Conservation (phyloP, 2,329 filamentous ascomycete genomes). For the Sclerotinia spermophila region DNA sequence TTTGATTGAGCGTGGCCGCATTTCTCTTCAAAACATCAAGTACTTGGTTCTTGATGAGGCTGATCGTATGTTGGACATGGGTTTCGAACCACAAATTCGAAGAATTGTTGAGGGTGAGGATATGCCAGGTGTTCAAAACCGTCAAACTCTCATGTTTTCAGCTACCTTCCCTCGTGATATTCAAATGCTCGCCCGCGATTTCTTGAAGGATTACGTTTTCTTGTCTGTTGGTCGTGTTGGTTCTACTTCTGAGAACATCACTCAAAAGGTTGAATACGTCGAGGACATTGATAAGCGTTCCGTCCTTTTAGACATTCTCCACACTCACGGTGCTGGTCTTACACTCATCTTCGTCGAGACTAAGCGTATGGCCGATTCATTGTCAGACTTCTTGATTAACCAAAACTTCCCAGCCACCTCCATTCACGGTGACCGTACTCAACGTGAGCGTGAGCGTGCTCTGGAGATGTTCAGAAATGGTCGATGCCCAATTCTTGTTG, state of each 20-base stretch:
- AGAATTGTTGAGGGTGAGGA: conserved; percentile 98
- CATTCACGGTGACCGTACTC: conserved; percentile 96
- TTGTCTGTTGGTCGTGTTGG: conserved; percentile 97
- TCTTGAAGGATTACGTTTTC: conserved; percentile 99
- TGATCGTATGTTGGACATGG: conserved; percentile 99
- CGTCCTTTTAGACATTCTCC: conserved; percentile 92
- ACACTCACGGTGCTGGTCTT: conserved; percentile 84
- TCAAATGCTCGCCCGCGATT: conserved; percentile 97
- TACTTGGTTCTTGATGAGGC: conserved; percentile 98
- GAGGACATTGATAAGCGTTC: conserved; percentile 98
- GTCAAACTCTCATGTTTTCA: conserved; percentile 99
- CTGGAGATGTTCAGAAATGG: conserved; percentile 96
- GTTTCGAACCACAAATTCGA: conserved; percentile 99
- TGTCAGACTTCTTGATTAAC: conserved; percentile 98
- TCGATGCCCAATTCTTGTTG: conserved; percentile 93
- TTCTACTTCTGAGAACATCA: conserved; percentile 99
- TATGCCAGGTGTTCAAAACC: conserved; percentile 78
- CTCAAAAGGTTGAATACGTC: conserved; percentile 96
- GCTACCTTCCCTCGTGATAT: conserved; percentile 99
- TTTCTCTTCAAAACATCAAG: conserved; percentile 98
- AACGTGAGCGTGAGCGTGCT: conserved; percentile 97
- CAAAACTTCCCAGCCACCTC: conserved; percentile 97
- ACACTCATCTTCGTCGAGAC: conserved; percentile 99
- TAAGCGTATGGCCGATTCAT: conserved; percentile 97
- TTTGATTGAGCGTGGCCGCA: conserved; percentile 95